A percentile compares a stretch with the other conserved stretches of the same genome.
phyloP scores from a whole-genome alignment of 768 basidiomycete species.

The Lentinula lateritia region DNA sequence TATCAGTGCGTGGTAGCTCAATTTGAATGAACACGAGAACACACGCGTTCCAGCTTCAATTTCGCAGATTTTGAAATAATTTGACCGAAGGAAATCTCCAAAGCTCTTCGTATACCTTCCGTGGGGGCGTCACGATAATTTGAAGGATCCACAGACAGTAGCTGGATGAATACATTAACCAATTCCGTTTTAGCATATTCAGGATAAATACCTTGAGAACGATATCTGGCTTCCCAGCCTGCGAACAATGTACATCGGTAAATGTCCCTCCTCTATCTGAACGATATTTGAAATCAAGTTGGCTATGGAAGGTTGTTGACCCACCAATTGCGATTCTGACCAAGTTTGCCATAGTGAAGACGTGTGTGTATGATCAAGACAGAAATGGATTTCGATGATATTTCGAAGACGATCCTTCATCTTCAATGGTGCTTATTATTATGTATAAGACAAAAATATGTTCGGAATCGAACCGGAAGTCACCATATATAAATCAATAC shows the following conservation, averaged over 20 bases:
- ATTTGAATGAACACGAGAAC: neutral
- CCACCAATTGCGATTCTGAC: neutral
- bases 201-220: neutral
- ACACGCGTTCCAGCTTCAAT: neutral
- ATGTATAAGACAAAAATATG: too few relatives aligned
- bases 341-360: neutral
- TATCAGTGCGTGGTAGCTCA: neutral
- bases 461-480: too few relatives aligned
- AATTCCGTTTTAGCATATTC: neutral
- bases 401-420: too few relatives aligned
- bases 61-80: neutral
- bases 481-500: too few relatives aligned
- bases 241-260: conserved; percentile 1
- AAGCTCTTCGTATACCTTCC: neutral
- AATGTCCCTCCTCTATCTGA: conserved; percentile 3
- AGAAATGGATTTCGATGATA: too few relatives aligned
- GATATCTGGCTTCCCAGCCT: neutral
- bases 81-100: neutral
- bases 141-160: neutral
- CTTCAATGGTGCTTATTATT: too few relatives aligned
- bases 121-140: conserved; percentile 3
- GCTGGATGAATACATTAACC: neutral
- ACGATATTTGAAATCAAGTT: neutral
- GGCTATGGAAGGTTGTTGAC: neutral
- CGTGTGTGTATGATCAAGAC: neutral